A percentile compares a stretch with the other conserved stretches of the same genome.
Conservation (phyloP, 495 filamentous ascomycete species). For the Hypoxylon fragiforme region DNA sequence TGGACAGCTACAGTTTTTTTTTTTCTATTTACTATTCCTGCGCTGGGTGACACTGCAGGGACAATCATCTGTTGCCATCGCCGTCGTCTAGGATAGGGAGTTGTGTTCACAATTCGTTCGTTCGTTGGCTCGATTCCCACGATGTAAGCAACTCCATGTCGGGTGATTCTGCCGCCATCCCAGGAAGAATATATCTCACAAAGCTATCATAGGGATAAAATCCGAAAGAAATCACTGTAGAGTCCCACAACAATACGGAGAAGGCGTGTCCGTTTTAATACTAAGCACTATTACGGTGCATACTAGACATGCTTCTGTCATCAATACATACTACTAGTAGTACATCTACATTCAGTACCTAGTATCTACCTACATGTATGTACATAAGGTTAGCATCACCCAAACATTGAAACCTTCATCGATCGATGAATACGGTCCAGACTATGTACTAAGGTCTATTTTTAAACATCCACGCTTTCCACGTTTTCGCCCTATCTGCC, state of each 20-base stretch:
- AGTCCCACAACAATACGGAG: constrained; percentile 20
- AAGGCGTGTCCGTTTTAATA: constrained; percentile 15
- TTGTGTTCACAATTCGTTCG: constrained; percentile 29
- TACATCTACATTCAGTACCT: too few relatives aligned
- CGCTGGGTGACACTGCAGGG: constrained; percentile 32
- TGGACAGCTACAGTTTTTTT: constrained; percentile 9
- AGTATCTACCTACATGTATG: too few relatives aligned
- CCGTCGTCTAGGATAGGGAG: constrained; percentile 30
- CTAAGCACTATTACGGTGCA: too few relatives aligned
- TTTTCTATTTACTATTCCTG: background rate
- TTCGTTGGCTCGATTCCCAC: background rate
- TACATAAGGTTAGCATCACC: constrained; percentile 6
- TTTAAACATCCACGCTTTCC: constrained; percentile 29
- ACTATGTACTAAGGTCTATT: constrained; percentile 30
- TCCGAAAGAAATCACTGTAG: too few relatives aligned
- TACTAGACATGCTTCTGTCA: too few relatives aligned
- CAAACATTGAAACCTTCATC: constrained; percentile 11
- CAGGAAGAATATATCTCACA: constrained; percentile 15
- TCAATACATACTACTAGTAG: too few relatives aligned
- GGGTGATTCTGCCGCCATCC: constrained; percentile 24
- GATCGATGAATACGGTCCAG: constrained; percentile 26
- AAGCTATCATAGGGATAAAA: too few relatives aligned
- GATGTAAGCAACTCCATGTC: constrained; percentile 18
- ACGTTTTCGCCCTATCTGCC: constrained; percentile 34
- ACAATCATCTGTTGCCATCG: constrained; percentile 28